phyloP scores from a whole-genome alignment of 352 stramenopile genomes.

The Phytopythium vexans region DNA sequence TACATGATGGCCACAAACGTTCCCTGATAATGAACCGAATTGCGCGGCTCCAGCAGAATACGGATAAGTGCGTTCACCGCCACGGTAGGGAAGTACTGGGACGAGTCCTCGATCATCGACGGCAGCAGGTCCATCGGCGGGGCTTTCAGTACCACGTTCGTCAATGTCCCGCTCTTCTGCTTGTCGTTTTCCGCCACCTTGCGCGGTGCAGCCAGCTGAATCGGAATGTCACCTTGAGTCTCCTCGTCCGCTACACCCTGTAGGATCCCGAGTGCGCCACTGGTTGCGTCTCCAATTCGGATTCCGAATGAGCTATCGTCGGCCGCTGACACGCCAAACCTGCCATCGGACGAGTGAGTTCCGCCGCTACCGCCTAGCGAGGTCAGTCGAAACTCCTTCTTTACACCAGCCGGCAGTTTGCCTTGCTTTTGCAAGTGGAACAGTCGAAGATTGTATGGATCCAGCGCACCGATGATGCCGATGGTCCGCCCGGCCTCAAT shows the following conservation, averaged over 20 bases:
- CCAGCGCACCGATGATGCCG: slow-evolving; percentile 75
- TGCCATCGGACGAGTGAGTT: slow-evolving; percentile 13
- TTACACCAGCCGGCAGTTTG: slow-evolving; percentile 64
- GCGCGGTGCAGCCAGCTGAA: slow-evolving; percentile 46
- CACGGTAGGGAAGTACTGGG: slow-evolving; percentile 97
- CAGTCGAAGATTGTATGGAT: slow-evolving; percentile 82
- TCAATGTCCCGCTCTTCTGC: slow-evolving; percentile 64
- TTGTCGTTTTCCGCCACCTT: slow-evolving; percentile 72
- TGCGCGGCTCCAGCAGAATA: slow-evolving; percentile 96
- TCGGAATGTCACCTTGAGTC: slow-evolving; percentile 33
- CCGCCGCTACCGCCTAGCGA: slow-evolving; percentile 12
- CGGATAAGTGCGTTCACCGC: slow-evolving; percentile 95
- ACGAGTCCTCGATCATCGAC: slow-evolving; percentile 82
- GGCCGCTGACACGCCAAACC: slow-evolving; percentile 13
- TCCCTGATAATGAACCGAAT: slow-evolving; percentile 96
- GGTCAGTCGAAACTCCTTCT: slow-evolving; percentile 52
- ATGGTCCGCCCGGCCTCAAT: slow-evolving; percentile 81
- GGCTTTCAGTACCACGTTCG: slow-evolving; percentile 55
- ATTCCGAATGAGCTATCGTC: slow-evolving; percentile 18
- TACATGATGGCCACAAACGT: slow-evolving; percentile 99
- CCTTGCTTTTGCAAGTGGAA: slow-evolving; percentile 83
- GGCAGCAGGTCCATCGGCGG: slow-evolving; percentile 74
- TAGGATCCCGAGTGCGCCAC: slow-evolving; percentile 20
- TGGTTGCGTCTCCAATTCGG: slow-evolving; percentile 29
- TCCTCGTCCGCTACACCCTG: slow-evolving; percentile 47